These are phyloP conservation scores for Colletotrichum incanum DNA, from an alignment of 2,329 filamentous ascomycete genomes.

Conservation along the genomic window DNA sequence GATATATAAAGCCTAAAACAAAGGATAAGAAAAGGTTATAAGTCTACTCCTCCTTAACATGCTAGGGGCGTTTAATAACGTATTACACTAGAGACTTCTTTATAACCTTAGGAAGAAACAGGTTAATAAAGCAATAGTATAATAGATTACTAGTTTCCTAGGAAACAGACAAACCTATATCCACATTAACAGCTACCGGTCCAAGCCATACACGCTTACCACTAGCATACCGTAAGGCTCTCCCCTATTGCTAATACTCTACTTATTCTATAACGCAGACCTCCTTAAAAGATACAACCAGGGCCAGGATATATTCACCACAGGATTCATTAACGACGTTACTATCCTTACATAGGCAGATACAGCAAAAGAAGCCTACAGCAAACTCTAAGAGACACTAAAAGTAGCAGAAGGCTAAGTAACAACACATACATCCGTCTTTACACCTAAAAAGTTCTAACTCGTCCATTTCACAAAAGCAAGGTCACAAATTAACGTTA, in stretches of 20 bases:
- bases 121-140: background rate
- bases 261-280: slow-evolving; percentile 49
- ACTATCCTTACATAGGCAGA: slow-evolving; percentile 41
- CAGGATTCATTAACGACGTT: slow-evolving; percentile 39
- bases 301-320: slow-evolving; percentile 28
- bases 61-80: slow-evolving; percentile 42
- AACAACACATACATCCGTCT: slow-evolving; percentile 44
- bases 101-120: slow-evolving; percentile 40
- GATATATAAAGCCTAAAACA: slow-evolving; percentile 40
- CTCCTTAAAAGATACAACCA: slow-evolving; percentile 44
- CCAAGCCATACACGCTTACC: slow-evolving; percentile 3
- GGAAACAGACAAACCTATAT: background rate
- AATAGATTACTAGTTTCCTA: background rate
- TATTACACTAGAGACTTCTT: slow-evolving; percentile 42
- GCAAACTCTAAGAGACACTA: slow-evolving; percentile 43
- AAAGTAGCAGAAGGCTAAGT: slow-evolving; percentile 43
- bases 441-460: slow-evolving; percentile 46
- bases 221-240: slow-evolving; percentile 47
- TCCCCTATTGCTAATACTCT: slow-evolving; percentile 47
- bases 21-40: slow-evolving; percentile 26
- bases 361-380: slow-evolving; percentile 40
- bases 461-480: slow-evolving; percentile 46
- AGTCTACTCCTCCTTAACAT: slow-evolving; percentile 44
- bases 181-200: background rate
- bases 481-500: slow-evolving; percentile 38